phyloP scores from a whole-genome alignment of 2,329 filamentous ascomycete genomes.

The Rasamsonia emersonii region DNA sequence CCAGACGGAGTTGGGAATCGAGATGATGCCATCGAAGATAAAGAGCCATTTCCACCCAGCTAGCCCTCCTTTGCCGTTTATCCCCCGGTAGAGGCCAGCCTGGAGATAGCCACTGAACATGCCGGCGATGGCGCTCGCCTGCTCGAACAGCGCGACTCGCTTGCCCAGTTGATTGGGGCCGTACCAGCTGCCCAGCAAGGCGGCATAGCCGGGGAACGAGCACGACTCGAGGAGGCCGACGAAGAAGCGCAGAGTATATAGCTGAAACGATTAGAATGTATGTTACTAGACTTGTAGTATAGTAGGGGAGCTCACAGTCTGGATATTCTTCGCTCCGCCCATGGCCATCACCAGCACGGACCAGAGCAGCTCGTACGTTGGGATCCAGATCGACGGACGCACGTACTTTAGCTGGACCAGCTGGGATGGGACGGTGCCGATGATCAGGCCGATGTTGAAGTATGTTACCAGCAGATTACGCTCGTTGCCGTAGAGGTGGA shows the following conservation, averaged over 20 bases:
- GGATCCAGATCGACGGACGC: neutral
- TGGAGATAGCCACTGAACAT: slow-evolving; percentile 1
- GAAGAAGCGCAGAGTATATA: neutral
- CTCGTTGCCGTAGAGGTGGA: neutral
- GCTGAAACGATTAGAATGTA: neutral
- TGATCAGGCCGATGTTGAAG: neutral
- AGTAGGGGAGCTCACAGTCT: neutral
- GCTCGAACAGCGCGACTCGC: neutral
- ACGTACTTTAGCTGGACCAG: neutral
- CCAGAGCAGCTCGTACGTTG: neutral
- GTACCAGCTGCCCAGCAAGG: slow-evolving; percentile 1
- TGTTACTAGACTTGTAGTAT: no score
- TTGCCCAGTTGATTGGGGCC: neutral
- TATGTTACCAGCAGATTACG: neutral
- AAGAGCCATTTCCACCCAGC: slow-evolving; percentile 18
- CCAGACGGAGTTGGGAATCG: slow-evolving; percentile 1
- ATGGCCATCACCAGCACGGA: neutral
- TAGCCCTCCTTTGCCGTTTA: slow-evolving; percentile 8
- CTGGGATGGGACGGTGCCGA: neutral
- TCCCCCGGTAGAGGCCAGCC: slow-evolving; percentile 1
- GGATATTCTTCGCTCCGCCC: neutral
- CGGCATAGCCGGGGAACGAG: neutral
- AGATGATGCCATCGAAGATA: slow-evolving; percentile 12
- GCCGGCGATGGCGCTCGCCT: no score
- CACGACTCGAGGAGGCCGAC: neutral